phyloP scores from a whole-genome alignment of 768 basidiomycete genomes.

The Neoboletus brunneissimus region DNA sequence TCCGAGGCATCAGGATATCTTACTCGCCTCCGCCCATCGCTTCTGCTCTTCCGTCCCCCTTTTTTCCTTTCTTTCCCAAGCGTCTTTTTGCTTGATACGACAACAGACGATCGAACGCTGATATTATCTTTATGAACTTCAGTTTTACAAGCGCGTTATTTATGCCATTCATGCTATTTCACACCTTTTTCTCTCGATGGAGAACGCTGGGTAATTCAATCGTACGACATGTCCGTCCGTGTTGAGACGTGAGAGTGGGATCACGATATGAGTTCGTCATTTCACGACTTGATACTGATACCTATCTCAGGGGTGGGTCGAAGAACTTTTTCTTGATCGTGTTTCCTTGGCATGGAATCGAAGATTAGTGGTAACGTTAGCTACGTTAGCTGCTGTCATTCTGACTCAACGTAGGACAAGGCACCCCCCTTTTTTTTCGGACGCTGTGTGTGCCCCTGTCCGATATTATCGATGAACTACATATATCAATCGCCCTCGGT shows the following conservation, averaged over 20 bases:
- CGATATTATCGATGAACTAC: not conserved
- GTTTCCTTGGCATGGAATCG: not conserved
- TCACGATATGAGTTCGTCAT: constrained; percentile 1
- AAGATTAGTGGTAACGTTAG: not conserved
- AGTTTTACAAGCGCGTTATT: constrained; percentile 16
- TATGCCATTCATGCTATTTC: constrained; percentile 22
- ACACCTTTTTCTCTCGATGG: not conserved
- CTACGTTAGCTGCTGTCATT: not conserved
- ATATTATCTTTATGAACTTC: constrained; percentile 27
- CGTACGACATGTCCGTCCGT: not conserved
- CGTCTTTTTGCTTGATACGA: constrained; percentile 2
- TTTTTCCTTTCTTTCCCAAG: not conserved
- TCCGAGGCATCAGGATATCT: not conserved
- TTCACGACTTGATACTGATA: not conserved
- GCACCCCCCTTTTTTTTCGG: not conserved
- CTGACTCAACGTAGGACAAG: not conserved
- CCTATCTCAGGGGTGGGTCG: not conserved
- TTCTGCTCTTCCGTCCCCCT: not conserved
- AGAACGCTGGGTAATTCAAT: not conserved
- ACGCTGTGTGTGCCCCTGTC: not conserved
- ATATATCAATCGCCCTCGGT: not conserved
- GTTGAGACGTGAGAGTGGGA: constrained; percentile 4
- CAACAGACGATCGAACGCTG: constrained; percentile 6
- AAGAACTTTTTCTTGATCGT: constrained; percentile 1
- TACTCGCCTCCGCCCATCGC: constrained; percentile 1